phyloP scores from a whole-genome alignment of 1,139 yeast species.

The Suhomyces anneliseae region DNA sequence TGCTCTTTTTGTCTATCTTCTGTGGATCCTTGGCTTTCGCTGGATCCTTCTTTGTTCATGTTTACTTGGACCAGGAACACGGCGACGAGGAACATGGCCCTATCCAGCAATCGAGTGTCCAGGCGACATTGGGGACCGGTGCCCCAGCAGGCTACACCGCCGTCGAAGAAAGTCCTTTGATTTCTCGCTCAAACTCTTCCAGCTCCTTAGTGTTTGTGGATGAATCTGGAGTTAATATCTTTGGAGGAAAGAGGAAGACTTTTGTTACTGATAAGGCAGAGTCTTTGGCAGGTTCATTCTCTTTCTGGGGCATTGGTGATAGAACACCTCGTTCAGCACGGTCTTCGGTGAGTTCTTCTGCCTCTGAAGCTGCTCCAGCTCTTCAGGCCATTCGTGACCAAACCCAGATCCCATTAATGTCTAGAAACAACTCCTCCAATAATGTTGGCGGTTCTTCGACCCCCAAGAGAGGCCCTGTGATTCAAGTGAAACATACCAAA shows the following conservation, averaged over 20 bases:
- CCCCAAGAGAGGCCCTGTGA: slow-evolving; percentile 1
- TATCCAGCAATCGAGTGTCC: neutral
- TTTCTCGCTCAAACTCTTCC: slow-evolving; percentile 6
- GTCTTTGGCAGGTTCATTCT: slow-evolving; percentile 35
- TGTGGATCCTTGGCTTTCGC: slow-evolving; percentile 39
- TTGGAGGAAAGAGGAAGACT: slow-evolving; percentile 2
- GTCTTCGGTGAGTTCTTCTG: slow-evolving; percentile 20
- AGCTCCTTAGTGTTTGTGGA: slow-evolving; percentile 4
- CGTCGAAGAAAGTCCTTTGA: slow-evolving; percentile 9
- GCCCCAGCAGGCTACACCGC: neutral
- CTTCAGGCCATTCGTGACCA: slow-evolving; percentile 16
- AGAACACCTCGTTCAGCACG: slow-evolving; percentile 23
- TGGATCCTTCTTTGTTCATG: slow-evolving; percentile 40
- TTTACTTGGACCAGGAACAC: slow-evolving; percentile 27
- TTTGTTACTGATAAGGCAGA: slow-evolving; percentile 1
- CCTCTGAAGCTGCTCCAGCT: slow-evolving; percentile 17
- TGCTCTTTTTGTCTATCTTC: slow-evolving; percentile 35
- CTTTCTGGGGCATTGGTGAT: slow-evolving; percentile 40
- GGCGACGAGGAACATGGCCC: slow-evolving; percentile 9
- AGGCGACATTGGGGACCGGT: neutral
- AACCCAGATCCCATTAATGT: slow-evolving; percentile 7
- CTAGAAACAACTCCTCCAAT: slow-evolving; percentile 17
- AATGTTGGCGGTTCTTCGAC: slow-evolving; percentile 2
- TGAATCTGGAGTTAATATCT: slow-evolving; percentile 1
- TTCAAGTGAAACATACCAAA: neutral